phyloP scores from a whole-genome alignment of 495 filamentous ascomycete genomes.

The Friedmanniomyces simplex region DNA sequence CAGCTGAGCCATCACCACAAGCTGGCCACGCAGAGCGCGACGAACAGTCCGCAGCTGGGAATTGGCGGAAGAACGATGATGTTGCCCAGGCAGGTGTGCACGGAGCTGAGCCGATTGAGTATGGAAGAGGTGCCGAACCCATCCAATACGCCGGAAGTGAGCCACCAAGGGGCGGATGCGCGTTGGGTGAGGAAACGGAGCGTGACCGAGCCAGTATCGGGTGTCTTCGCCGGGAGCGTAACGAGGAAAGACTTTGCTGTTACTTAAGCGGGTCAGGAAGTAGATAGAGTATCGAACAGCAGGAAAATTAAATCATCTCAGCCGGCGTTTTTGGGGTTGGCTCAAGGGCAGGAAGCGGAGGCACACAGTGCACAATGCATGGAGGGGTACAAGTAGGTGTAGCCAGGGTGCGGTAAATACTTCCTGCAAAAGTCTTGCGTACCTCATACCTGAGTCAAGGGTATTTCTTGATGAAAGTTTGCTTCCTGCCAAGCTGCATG shows the following conservation, averaged over 20 bases:
- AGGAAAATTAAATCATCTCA: too few relatives aligned
- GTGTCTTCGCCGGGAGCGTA: not conserved
- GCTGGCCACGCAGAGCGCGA: not conserved
- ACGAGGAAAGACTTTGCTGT: not conserved
- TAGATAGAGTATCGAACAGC: too few relatives aligned
- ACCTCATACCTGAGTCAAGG: too few relatives aligned
- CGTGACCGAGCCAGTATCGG: not conserved
- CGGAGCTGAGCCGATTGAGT: not conserved
- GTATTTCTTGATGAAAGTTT: too few relatives aligned
- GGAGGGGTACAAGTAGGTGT: too few relatives aligned
- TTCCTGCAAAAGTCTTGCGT: too few relatives aligned
- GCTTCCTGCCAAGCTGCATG: too few relatives aligned
- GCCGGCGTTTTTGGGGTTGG: too few relatives aligned
- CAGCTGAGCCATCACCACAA: slow-evolving; percentile 4
- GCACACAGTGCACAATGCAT: too few relatives aligned
- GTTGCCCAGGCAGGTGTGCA: not conserved
- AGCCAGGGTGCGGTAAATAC: too few relatives aligned
- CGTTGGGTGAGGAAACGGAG: not conserved
- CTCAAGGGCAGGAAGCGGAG: too few relatives aligned
- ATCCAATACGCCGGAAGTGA: slow-evolving; percentile 4
- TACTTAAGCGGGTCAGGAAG: too few relatives aligned
- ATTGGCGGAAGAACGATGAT: not conserved
- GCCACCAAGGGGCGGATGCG: not conserved
- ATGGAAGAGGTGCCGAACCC: slow-evolving; percentile 4
- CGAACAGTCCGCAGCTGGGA: not conserved